Percentiles rank a stretch among this genome's conserved stretches.
These are phyloP conservation scores for Lepidopterella palustris DNA, from an alignment of 495 filamentous ascomycete genomes.

Conservation along the genomic window DNA sequence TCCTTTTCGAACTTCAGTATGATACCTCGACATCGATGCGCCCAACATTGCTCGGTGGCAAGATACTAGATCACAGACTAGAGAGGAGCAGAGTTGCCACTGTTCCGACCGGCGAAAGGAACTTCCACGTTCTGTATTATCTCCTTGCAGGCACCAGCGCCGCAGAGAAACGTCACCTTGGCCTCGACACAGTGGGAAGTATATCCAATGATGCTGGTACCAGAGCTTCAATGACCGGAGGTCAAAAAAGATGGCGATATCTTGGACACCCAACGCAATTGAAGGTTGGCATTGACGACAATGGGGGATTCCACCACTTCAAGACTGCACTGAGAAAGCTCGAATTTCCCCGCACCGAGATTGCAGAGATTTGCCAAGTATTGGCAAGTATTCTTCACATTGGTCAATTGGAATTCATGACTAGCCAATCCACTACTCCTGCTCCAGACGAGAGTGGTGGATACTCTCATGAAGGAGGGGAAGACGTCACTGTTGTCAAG, in stretches of 20 bases:
- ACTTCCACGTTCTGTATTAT: conserved; percentile 95
- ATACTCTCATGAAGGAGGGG: conserved; percentile 89
- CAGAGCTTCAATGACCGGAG: conserved; percentile 46
- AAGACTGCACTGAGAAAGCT: conserved; percentile 91
- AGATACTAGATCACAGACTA: conserved; percentile 85
- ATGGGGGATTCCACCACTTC: conserved; percentile 93
- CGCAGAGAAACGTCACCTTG: conserved; percentile 83
- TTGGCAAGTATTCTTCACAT: conserved; percentile 88
- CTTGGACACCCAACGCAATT: conserved; percentile 93
- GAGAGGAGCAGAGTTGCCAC: conserved; percentile 84
- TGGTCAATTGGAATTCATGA: conserved; percentile 88
- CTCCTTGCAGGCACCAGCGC: conserved; percentile 84
- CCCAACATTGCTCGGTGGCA: conserved; percentile 84
- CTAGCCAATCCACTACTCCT: conserved; percentile 66
- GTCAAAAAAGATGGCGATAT: conserved; percentile 84
- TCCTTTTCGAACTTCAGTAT: conserved; percentile 94
- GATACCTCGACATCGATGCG: conserved; percentile 75
- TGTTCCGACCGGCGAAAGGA: conserved; percentile 91
- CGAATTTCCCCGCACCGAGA: conserved; percentile 86
- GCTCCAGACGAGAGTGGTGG: conserved; percentile 88
- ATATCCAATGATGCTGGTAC: conserved; percentile 41
- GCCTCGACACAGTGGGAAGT: conserved; percentile 56
- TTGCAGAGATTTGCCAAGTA: conserved; percentile 93
- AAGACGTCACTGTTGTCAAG: conserved; percentile 75
- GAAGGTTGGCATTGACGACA: conserved; percentile 93